Percentiles rank a stretch among this genome's conserved stretches.
Evolutionary conservation across 2,329 filamentous ascomycete genomes (phyloP).

Genomic region (Stemphylium lycopersici): DNA sequence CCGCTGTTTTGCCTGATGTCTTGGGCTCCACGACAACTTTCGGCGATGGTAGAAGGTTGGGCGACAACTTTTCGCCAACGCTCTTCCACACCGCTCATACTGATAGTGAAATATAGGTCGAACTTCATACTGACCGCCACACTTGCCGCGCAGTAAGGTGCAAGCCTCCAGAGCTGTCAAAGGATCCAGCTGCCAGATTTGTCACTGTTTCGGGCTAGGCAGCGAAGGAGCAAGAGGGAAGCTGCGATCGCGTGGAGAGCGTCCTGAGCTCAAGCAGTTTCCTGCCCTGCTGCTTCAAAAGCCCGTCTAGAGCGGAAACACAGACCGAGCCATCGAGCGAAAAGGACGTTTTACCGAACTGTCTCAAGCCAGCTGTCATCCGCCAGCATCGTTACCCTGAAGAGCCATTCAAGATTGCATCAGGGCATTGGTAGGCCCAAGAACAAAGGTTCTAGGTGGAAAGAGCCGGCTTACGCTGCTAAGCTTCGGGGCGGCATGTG

Average conservation of each 20-base stretch:
- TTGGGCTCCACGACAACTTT: constrained; percentile 5
- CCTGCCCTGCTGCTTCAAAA: neutral
- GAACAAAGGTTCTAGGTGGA: neutral
- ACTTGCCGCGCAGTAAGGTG: neutral
- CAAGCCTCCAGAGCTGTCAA: neutral
- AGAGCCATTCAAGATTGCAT: too few relatives aligned
- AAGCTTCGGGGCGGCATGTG: neutral
- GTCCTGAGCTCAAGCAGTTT: neutral
- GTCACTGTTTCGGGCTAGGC: neutral
- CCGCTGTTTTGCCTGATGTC: constrained; percentile 5
- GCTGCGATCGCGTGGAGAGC: too few relatives aligned
- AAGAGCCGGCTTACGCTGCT: neutral
- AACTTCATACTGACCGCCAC: neutral
- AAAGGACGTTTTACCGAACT: too few relatives aligned
- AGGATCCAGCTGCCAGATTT: neutral
- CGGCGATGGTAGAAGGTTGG: neutral
- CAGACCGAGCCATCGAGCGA: too few relatives aligned
- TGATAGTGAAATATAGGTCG: neutral
- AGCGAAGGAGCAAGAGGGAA: neutral
- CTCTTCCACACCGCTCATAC: neutral
- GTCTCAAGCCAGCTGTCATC: neutral
- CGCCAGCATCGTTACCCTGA: neutral
- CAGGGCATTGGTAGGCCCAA: neutral
- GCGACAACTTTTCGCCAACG: neutral
- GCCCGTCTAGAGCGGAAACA: neutral